These are phyloP conservation scores for Chalciporus sp. DNA, from an alignment of 1,284 basidiomycete species.

Conservation along the genomic window DNA sequence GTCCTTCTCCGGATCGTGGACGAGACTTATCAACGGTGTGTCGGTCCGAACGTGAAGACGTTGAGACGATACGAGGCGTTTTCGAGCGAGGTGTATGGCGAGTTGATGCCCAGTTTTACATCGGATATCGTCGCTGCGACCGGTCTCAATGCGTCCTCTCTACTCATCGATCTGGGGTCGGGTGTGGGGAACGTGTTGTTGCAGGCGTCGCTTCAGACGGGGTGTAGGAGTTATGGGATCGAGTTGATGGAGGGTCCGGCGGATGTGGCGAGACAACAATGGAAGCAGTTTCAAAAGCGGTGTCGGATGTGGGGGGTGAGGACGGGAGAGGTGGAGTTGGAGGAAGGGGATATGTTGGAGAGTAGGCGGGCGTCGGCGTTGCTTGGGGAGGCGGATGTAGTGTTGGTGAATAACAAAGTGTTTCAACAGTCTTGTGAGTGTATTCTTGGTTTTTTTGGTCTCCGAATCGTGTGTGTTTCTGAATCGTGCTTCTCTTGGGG, in stretches of 20 bases:
- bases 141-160: slow-evolving; percentile 56
- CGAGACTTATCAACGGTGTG: slow-evolving; percentile 78
- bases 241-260: slow-evolving; percentile 68
- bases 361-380: slow-evolving; percentile 61
- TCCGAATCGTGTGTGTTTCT: background rate
- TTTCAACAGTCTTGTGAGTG: slow-evolving; percentile 68
- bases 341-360: slow-evolving; percentile 72
- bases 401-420: slow-evolving; percentile 80
- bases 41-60: slow-evolving; percentile 67
- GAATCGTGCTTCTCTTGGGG: background rate
- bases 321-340: slow-evolving; percentile 68
- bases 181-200: slow-evolving; percentile 80
- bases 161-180: slow-evolving; percentile 77
- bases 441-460: slow-evolving; percentile 1
- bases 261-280: slow-evolving; percentile 61
- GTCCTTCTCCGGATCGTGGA: slow-evolving; percentile 71
- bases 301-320: slow-evolving; percentile 77
- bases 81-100: slow-evolving; percentile 75
- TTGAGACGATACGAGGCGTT: slow-evolving; percentile 74
- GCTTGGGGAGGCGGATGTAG: slow-evolving; percentile 69
- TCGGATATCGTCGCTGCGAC: slow-evolving; percentile 64
- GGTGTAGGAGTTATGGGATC: slow-evolving; percentile 72
- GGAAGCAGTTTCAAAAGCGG: slow-evolving; percentile 61
- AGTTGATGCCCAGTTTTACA: slow-evolving; percentile 70
- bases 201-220: slow-evolving; percentile 74